These are phyloP conservation scores for Metschnikowia lochheadii DNA, from an alignment of 805 yeast genomes.

Conservation along the genomic window DNA sequence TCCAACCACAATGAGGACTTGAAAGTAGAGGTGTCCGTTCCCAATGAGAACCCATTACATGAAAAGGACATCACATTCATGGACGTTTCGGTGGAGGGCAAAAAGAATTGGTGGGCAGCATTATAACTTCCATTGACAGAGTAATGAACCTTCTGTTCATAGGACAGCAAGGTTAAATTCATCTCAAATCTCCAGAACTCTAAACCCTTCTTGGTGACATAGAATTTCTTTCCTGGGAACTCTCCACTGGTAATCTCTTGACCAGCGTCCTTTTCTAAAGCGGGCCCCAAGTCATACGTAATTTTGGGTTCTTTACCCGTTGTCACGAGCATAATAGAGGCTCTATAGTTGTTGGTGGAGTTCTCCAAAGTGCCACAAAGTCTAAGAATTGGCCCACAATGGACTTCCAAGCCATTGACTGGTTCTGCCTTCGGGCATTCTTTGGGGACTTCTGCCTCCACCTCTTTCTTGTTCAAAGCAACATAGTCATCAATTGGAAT, in stretches of 20 bases:
- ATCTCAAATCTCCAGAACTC: slow-evolving; percentile 67
- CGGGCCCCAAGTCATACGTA: slow-evolving; percentile 37
- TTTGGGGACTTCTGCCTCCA: slow-evolving; percentile 24
- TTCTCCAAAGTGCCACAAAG: slow-evolving; percentile 60
- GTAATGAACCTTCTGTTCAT: slow-evolving; percentile 65
- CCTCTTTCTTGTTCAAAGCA: slow-evolving; percentile 21
- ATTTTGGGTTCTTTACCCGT: slow-evolving; percentile 37
- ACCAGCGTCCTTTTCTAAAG: slow-evolving; percentile 12
- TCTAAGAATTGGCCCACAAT: slow-evolving; percentile 77
- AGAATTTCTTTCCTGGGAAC: slow-evolving; percentile 45
- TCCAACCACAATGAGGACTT: slow-evolving; percentile 84
- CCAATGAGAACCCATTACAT: slow-evolving; percentile 85
- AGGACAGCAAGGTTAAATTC: slow-evolving; percentile 41
- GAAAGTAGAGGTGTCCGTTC: slow-evolving; percentile 61
- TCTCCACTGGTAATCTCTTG: slow-evolving; percentile 30
- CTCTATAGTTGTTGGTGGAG: slow-evolving; percentile 53
- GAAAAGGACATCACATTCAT: slow-evolving; percentile 84
- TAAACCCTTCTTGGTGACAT: slow-evolving; percentile 41
- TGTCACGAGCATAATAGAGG: slow-evolving; percentile 61
- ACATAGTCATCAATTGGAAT: slow-evolving; percentile 29
- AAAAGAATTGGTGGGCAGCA: slow-evolving; percentile 44
- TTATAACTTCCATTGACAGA: slow-evolving; percentile 41
- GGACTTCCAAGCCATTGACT: slow-evolving; percentile 39
- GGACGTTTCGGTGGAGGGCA: slow-evolving; percentile 61
- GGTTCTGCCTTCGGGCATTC: slow-evolving; percentile 26